Base-by-base conservation (phyloP, 106 monocot species). In the Dendrobium catenatum region DNA sequence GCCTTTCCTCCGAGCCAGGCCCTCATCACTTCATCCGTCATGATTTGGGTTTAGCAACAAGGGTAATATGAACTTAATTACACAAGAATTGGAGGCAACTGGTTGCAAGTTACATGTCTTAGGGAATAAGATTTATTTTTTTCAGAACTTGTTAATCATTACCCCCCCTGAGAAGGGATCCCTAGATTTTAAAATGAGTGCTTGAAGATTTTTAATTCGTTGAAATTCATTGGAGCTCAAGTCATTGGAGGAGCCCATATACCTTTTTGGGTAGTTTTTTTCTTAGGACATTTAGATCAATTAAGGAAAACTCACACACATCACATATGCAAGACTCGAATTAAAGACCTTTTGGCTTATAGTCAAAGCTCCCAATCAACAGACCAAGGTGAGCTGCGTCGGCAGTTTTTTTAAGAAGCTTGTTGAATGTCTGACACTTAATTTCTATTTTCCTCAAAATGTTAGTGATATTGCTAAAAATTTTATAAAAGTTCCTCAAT, bases 31-130 rank as follows among this genome's bases (percentile, higher is more conserved):
- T 31, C 0, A 31, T 31, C 31, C 31, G 31, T 31, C 31, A 31
- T 31, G 31, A 31, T 31, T 31, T 31, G 1, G 31, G 31, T 31
- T 31, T 31, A 31, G 31, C 31, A 1, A 31, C 31, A 31, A 97
- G 96, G 96, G 96, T 31, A 95, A 98, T 83, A 78, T 98, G 26
- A 98, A 98, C 77, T 84, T 98, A 80, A 98, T 98, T 73, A 98
- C 94, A 42, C 86, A 86, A 87, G 94, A 93, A 75, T 82, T 98
- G 75, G 87, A 74, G 77, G 97, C 94, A 68, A 94, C 95, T 80
- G 94, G 87, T 22, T 78, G 78, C 75, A 92, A 78, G 83, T 87
- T 26, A 0, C 26, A 26, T 0, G 26, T 26, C 92, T 95, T 80
- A 89, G 86, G 85, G 88, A 89, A 27, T 98, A 98, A 49, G 42